Evolutionary conservation across 352 stramenopile species (phyloP), one percentile per base, ranked within the genome.

Genomic region (Phytophthora pinifolia): DNA sequence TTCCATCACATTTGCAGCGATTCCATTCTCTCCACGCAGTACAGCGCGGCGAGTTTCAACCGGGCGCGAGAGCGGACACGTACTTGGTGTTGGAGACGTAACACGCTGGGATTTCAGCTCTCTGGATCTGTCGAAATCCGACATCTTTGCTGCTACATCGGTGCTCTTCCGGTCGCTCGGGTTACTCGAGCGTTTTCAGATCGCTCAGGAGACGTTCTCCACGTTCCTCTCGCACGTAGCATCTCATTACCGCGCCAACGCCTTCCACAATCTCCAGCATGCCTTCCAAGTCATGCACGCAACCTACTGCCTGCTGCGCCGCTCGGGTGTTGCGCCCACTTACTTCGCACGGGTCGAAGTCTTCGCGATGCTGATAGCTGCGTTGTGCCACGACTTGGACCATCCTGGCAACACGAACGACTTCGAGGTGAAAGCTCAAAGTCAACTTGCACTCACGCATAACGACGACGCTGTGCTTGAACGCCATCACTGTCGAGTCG

Each of bases 351-450:
- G 48, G 4, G 38, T 86, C 27, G 72, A 89, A 58, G 68, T 80
- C 13, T 86, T 89, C 49, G 54, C 82, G 13, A 67, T 74, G 51
- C 51, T 74, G 2, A 22, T 92, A 12, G 76, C 73, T 35, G 72
- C 78, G 2, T 53, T 92, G 22, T 80, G 75, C 32, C 82, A 92
- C 37, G 83, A 95, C 44, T 66, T 94, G 22, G 84, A 91, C 45
- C 86, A 95, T 34, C 80, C 83, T 7, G 84, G 82, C 3, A 84
- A 88, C 51, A 92, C 80, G 35, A 95, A 95, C 62, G 78, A 83
- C 55, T 94, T 95, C 56, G 75, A 94, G 54, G 61, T 91, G 15
- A 88, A 89, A 32, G 67, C 72, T 5, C 60, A 76, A 8, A 91
- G 77, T 22, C 73, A 85, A 22, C 74, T 94, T 22, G 84, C 86